Base-by-base conservation (phyloP, 495 filamentous ascomycete genomes). In the Tuber umbilicatum region DNA sequence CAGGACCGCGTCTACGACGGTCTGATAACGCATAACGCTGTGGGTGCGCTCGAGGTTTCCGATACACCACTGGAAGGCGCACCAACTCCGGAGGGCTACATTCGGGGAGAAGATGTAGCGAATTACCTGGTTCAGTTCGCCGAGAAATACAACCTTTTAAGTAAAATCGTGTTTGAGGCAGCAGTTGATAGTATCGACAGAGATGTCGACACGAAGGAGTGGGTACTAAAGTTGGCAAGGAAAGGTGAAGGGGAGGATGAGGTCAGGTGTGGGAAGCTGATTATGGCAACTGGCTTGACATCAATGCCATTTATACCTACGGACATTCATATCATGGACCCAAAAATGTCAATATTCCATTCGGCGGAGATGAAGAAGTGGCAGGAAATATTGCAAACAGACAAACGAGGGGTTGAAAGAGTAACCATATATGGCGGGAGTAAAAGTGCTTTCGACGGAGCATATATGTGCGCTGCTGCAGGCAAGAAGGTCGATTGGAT, bases 61-160 rank as follows among this genome's bases (percentile, higher is more conserved):
- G 91, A 92, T 78, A 92, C 90, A 75, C 90, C 91, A 38, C 90
- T 94, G 89, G 82, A 82, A 35, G 83, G 84, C 2, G 82, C 83
- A 42, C 83, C 82, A 47, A 73, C 76, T 10, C 17, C 70, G 0
- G 67, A 75, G 64, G 17, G 83, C 80, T 90, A 94, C 81, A 90
- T 95, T 55, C 87, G 91, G 1, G 93, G 91, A 0, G 72, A 85
- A 0, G 87, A 89, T 16, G 83, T 94, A 64, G 85, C 92, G 71
- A 73, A 85, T 1, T 97, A 96, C 77, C 83, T 95, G 12, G 82
- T 86, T 21, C 83, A 84, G 1, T 92, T 90, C 41, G 84, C 85
- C 2, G 73, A 83, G 17, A 83, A 82, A 70, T 84, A 83, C 71
- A 76, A 81, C 35, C 72, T 87, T 17, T 69, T 80, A 12, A 37